phyloP scores from a whole-genome alignment of 441 rosid species.

The Croton setiger region DNA sequence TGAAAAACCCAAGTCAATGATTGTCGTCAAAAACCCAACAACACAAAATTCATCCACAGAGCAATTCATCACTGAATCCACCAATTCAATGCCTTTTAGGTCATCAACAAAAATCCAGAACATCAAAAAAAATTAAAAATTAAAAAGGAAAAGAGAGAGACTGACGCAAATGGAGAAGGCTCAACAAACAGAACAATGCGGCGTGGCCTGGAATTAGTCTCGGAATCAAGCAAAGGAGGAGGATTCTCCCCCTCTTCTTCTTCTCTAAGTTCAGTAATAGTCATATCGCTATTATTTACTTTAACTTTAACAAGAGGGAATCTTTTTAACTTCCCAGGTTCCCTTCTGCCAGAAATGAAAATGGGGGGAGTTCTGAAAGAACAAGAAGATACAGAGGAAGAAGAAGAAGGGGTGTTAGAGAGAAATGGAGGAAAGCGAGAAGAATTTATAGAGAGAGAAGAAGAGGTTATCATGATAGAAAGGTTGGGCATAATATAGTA shows the following conservation, averaged over 20 bases:
- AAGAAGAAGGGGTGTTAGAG: constrained; percentile 22
- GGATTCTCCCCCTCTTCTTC: constrained; percentile 37
- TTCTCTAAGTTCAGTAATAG: constrained; percentile 45
- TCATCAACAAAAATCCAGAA: neutral
- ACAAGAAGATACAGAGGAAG: constrained; percentile 12
- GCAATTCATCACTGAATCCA: neutral
- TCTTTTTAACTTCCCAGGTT: constrained; percentile 10
- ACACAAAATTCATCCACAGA: neutral
- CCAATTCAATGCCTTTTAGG: neutral
- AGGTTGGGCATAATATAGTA: constrained; percentile 5
- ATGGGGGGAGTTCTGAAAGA: constrained; percentile 34
- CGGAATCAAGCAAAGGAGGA: constrained; percentile 55
- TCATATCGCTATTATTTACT: constrained; percentile 32
- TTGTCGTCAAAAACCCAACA: no score
- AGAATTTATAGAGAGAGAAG: constrained; percentile 52
- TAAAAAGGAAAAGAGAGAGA: no score
- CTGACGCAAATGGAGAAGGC: constrained; percentile 98
- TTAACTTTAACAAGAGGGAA: constrained; percentile 26
- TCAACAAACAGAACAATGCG: constrained; percentile 94
- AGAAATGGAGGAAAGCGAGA: constrained; percentile 34
- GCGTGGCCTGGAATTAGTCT: constrained; percentile 54
- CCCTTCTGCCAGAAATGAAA: constrained; percentile 25
- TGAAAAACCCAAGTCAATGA: constrained; percentile 4
- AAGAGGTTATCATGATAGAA: constrained; percentile 29
- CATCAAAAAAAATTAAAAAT: no score